Conservation (phyloP, 2,329 filamentous ascomycete species). For the Alternaria triticina region DNA sequence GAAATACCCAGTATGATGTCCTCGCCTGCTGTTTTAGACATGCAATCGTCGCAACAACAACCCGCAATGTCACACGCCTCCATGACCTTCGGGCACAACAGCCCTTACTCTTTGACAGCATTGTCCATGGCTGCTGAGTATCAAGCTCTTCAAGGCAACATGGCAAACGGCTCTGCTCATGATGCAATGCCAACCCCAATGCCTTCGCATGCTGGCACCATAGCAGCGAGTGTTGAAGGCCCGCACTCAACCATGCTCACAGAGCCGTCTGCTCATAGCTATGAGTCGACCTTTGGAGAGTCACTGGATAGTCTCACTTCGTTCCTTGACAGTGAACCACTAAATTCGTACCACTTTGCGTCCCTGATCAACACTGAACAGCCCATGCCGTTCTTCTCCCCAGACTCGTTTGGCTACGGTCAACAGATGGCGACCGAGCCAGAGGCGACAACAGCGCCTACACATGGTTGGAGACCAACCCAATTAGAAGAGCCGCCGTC, state of each 20-base stretch:
- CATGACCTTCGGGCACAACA: constrained; percentile 25
- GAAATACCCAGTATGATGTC: constrained; percentile 37
- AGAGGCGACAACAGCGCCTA: constrained; percentile 2
- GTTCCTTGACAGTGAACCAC: constrained; percentile 48
- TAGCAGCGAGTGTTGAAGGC: constrained; percentile 22
- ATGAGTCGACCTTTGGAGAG: constrained; percentile 32
- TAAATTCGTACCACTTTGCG: constrained; percentile 49
- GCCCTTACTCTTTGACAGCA: constrained; percentile 46
- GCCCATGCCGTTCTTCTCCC: constrained; percentile 52
- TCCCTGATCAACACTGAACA: constrained; percentile 50
- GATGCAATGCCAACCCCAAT: constrained; percentile 19
- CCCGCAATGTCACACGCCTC: constrained; percentile 22
- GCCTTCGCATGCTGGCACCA: constrained; percentile 18
- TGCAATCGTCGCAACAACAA: constrained; percentile 24
- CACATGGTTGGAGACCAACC: constrained; percentile 16
- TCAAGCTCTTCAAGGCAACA: constrained; percentile 43
- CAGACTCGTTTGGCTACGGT: constrained; percentile 44
- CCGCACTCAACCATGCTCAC: constrained; percentile 9
- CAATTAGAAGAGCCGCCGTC: constrained; percentile 39
- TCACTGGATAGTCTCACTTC: constrained; percentile 48
- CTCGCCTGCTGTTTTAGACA: constrained; percentile 25
- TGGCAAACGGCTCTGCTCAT: constrained; percentile 19
- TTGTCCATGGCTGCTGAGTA: constrained; percentile 53
- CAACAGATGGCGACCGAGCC: constrained; percentile 30
- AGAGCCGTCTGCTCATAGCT: constrained; percentile 4